phyloP scores from a whole-genome alignment of 139 green algal species.

The Coccomyxa sp. region DNA sequence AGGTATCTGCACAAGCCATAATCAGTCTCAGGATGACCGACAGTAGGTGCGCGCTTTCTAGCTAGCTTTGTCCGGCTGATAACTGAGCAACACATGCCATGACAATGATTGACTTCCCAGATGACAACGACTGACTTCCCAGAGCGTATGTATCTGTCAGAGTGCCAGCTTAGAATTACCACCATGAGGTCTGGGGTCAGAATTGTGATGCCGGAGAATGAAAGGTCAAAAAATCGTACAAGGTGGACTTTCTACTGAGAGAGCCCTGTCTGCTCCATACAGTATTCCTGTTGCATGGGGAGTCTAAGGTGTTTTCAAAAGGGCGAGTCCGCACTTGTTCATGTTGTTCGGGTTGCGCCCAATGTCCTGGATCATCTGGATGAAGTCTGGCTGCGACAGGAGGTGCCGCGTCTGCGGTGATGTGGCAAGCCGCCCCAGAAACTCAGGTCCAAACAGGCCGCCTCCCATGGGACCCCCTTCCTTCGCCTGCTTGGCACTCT shows the following conservation, averaged over 20 bases:
- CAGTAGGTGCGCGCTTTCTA: not conserved
- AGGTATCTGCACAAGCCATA: constrained; percentile 39
- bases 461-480: constrained; percentile 9
- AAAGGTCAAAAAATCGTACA: too few relatives aligned
- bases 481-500: constrained; percentile 44
- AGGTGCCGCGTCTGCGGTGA: constrained; percentile 71
- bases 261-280: too few relatives aligned
- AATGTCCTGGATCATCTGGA: constrained; percentile 75
- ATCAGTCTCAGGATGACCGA: too few relatives aligned
- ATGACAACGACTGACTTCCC: not conserved
- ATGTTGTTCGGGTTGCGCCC: constrained; percentile 69
- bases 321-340: constrained; percentile 6
- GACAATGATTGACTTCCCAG: not conserved
- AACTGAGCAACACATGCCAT: not conserved
- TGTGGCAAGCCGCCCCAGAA: constrained; percentile 75
- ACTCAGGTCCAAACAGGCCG: constrained; percentile 55
- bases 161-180: not conserved
- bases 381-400: constrained; percentile 88
- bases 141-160: not conserved
- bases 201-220: too few relatives aligned
- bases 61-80: too few relatives aligned
- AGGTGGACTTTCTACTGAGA: too few relatives aligned
- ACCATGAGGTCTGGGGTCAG: too few relatives aligned
- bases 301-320: not conserved
- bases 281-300: too few relatives aligned